A percentile compares a stretch with the other conserved stretches of the same genome.
phyloP scores from a whole-genome alignment of 2,329 filamentous ascomycete genomes.

The Aspergillus sp. region DNA sequence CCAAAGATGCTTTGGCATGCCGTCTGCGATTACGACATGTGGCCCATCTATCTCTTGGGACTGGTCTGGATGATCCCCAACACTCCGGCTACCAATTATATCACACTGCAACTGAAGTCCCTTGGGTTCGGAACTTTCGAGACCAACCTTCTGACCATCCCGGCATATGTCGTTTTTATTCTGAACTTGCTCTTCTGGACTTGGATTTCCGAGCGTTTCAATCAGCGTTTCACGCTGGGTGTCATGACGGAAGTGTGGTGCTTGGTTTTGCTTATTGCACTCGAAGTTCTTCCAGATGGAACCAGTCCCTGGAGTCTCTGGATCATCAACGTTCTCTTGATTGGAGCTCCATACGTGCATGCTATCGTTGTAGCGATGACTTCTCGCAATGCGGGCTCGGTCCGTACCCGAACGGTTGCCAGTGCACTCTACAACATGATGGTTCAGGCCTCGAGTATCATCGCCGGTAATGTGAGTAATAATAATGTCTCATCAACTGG shows the following conservation, averaged over 20 bases:
- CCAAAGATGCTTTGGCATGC: slow-evolving; percentile 50
- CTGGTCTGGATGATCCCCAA: slow-evolving; percentile 44
- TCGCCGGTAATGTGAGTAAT: slow-evolving; percentile 37
- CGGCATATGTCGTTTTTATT: slow-evolving; percentile 57
- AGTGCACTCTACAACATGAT: slow-evolving; percentile 49
- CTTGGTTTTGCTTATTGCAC: slow-evolving; percentile 52
- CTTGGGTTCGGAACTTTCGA: slow-evolving; percentile 60
- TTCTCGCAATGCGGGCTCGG: slow-evolving; percentile 44
- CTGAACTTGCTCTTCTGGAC: slow-evolving; percentile 56
- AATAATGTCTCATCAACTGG: neutral
- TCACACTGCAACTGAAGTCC: slow-evolving; percentile 47
- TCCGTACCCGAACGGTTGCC: slow-evolving; percentile 44
- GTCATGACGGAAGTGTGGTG: slow-evolving; percentile 55
- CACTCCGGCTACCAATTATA: slow-evolving; percentile 35
- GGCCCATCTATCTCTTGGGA: slow-evolving; percentile 55
- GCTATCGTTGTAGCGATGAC: slow-evolving; percentile 52
- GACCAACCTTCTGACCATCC: slow-evolving; percentile 64
- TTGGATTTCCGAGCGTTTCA: slow-evolving; percentile 56
- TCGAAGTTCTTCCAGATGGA: slow-evolving; percentile 49
- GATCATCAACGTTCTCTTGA: slow-evolving; percentile 52
- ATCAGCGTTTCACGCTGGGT: slow-evolving; percentile 56
- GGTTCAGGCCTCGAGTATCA: slow-evolving; percentile 44
- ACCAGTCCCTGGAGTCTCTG: slow-evolving; percentile 55
- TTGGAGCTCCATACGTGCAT: slow-evolving; percentile 60
- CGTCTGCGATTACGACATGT: slow-evolving; percentile 58